These are phyloP conservation scores for Ophiostoma novo-ulmi DNA, from an alignment of 2,329 filamentous ascomycete genomes.

Conservation along the genomic window DNA sequence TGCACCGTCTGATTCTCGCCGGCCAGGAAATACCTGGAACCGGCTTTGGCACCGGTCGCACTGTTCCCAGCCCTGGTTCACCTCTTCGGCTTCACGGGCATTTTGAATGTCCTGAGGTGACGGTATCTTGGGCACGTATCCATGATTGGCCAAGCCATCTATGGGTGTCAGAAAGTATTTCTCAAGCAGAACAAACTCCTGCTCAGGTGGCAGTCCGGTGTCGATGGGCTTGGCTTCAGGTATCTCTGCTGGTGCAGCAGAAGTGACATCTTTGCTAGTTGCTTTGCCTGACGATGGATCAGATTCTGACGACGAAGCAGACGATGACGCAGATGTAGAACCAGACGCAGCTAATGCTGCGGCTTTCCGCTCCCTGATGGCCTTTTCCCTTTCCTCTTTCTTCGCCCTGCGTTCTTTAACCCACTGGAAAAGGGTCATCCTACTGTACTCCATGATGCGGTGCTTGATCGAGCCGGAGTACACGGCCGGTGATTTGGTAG, in stretches of 20 bases:
- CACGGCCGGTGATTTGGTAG: conserved; percentile 56
- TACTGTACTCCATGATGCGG: conserved; percentile 68
- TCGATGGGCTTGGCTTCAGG: conserved; percentile 41
- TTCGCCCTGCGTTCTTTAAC: conserved; percentile 50
- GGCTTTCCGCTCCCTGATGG: conserved; percentile 46
- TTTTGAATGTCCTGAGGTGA: conserved; percentile 59
- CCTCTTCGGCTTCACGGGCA: conserved; percentile 59
- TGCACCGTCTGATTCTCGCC: conserved; percentile 68
- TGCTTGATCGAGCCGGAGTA: conserved; percentile 84
- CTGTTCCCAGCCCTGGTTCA: conserved; percentile 72
- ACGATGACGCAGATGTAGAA: background rate
- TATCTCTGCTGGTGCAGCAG: background rate
- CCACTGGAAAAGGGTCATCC: conserved; percentile 70
- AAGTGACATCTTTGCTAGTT: background rate
- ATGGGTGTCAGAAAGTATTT: conserved; percentile 60
- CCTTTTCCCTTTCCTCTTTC: background rate
- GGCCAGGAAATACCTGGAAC: conserved; percentile 88
- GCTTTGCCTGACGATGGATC: background rate
- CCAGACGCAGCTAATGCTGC: background rate
- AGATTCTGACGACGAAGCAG: background rate
- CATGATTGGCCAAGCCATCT: conserved; percentile 57
- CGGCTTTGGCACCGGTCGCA: conserved; percentile 82
- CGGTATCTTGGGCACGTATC: conserved; percentile 69
- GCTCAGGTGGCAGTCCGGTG: conserved; percentile 61
- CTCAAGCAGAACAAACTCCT: conserved; percentile 62